Conservation (phyloP, 2,329 filamentous ascomycete genomes). For the Aureobasidium melanogenum region DNA sequence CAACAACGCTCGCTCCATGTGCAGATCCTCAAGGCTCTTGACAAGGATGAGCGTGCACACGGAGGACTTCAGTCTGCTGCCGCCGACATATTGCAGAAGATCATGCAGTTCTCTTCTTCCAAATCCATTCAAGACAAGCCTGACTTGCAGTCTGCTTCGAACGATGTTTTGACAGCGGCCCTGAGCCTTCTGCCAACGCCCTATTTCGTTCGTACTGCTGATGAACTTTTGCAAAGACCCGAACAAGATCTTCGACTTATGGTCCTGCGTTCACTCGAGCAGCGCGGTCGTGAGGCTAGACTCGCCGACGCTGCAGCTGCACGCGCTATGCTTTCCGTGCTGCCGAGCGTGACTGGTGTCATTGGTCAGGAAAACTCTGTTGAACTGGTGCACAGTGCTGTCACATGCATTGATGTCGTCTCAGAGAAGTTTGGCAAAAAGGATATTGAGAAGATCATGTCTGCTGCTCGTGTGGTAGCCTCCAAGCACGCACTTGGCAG, state of each 20-base stretch:
- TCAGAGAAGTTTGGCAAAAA: conserved; percentile 93
- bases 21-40: conserved; percentile 11
- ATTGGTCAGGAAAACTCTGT: conserved; percentile 64
- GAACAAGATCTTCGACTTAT: conserved; percentile 66
- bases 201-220: conserved; percentile 83
- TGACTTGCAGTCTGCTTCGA: conserved; percentile 34
- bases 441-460: conserved; percentile 65
- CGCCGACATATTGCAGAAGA: conserved; percentile 29
- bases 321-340: conserved; percentile 63
- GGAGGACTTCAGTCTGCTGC: conserved; percentile 25
- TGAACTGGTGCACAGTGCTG: conserved; percentile 72
- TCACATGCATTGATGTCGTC: conserved; percentile 87
- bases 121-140: neutral
- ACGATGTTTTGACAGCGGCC: conserved; percentile 67
- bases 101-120: conserved; percentile 11
- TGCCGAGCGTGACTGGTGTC: conserved; percentile 68
- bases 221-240: conserved; percentile 67
- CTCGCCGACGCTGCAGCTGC: conserved; percentile 61
- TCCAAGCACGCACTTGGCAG: conserved; percentile 69
- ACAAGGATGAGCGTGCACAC: neutral
- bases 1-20: conserved; percentile 10
- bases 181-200: conserved; percentile 75
- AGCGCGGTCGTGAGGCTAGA: conserved; percentile 65
- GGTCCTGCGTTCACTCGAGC: conserved; percentile 71
- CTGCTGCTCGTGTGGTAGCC: conserved; percentile 67